Evolutionary conservation across 2,329 filamentous ascomycete genomes (phyloP).

Genomic region (Trichophyton mentagrophytes): DNA sequence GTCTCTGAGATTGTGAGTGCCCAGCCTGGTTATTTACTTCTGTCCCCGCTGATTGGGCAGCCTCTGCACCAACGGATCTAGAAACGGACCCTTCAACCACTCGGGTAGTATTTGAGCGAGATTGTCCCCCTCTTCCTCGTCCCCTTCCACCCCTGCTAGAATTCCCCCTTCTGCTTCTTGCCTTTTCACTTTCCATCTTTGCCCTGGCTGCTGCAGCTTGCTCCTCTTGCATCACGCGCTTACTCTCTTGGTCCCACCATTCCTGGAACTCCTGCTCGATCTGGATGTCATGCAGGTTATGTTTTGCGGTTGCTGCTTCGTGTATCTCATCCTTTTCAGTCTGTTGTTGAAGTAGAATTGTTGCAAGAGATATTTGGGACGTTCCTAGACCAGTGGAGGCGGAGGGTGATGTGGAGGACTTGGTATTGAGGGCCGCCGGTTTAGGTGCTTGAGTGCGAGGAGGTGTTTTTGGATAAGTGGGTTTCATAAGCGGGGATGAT

Average conservation of each 20-base stretch:
- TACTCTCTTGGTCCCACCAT: constrained; percentile 86
- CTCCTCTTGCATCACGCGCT: constrained; percentile 54
- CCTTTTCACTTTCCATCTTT: constrained; percentile 20
- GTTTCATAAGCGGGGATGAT: constrained; percentile 3
- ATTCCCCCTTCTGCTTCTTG: background rate
- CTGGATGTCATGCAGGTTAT: constrained; percentile 87
- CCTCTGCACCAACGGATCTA: background rate
- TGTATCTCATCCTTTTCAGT: constrained; percentile 69
- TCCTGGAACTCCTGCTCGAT: constrained; percentile 93
- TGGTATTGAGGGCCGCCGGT: background rate
- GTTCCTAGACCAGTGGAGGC: constrained; percentile 15
- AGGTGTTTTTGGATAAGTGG: constrained; percentile 3
- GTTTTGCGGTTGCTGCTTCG: constrained; percentile 67
- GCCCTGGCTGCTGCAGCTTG: constrained; percentile 20
- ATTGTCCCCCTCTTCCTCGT: constrained; percentile 1
- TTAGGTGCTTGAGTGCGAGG: constrained; percentile 10
- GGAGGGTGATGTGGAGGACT: constrained; percentile 25
- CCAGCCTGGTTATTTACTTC: background rate
- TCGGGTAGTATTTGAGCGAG: background rate
- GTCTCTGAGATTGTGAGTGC: background rate
- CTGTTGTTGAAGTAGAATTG: constrained; percentile 80
- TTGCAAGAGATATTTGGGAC: constrained; percentile 53
- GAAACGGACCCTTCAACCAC: background rate
- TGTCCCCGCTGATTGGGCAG: too few species aligned
- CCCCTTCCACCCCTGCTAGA: constrained; percentile 9